Conservation (phyloP, 164 flowering plant genomes). For the Hamamelis virginiana region DNA sequence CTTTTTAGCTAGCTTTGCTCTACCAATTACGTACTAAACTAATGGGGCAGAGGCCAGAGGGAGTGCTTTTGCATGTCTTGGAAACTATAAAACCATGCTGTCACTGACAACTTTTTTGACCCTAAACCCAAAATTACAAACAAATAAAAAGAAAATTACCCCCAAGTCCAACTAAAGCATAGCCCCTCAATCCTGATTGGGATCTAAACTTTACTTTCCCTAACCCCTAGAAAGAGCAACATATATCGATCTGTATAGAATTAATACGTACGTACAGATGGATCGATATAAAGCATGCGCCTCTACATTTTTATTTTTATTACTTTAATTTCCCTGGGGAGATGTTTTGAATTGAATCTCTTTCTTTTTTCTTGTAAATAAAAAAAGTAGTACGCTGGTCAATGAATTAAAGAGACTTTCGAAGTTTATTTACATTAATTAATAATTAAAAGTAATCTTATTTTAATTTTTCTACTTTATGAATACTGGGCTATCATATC, state of each 20-base stretch:
- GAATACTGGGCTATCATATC: too few relatives aligned
- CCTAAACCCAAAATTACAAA: neutral
- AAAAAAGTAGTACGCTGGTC: constrained; percentile 47
- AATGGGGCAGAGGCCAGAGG: neutral
- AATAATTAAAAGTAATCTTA: too few relatives aligned
- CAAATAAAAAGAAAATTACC: neutral
- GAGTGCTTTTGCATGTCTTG: constrained; percentile 17
- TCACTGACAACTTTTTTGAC: constrained; percentile 8
- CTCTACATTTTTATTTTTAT: constrained; percentile 4
- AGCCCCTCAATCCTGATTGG: constrained; percentile 15
- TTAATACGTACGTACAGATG: too few relatives aligned
- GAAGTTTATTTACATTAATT: too few relatives aligned
- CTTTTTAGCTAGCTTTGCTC: constrained; percentile 10
- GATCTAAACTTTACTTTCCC: constrained; percentile 34
- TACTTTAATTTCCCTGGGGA: constrained; percentile 13
- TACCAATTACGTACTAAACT: neutral
- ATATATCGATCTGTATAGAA: neutral
- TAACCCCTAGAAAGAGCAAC: constrained; percentile 22
- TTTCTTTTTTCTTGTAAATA: neutral
- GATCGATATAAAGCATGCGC: neutral
- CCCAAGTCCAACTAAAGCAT: neutral
- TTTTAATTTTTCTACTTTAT: too few relatives aligned
- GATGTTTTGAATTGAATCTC: constrained; percentile 3
- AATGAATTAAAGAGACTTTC: too few relatives aligned
- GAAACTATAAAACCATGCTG: constrained; percentile 15